These are phyloP conservation scores for Elasticomyces elasticus DNA, from an alignment of 495 filamentous ascomycete species.

Conservation along the genomic window DNA sequence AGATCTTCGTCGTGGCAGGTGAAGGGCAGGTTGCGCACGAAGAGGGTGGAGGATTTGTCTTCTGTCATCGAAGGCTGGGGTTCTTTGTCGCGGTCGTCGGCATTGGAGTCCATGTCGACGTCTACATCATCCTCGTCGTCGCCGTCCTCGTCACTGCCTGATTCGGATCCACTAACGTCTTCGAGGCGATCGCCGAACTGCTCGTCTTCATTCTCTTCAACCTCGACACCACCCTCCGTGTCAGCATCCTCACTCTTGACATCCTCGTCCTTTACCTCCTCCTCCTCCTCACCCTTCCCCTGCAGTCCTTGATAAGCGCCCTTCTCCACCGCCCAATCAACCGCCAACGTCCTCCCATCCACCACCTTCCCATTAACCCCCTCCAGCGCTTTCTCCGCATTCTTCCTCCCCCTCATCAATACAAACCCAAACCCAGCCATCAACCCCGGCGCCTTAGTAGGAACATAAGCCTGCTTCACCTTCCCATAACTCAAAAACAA, in stretches of 20 bases:
- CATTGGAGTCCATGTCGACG: constrained; percentile 31
- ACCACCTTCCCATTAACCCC: constrained; percentile 80
- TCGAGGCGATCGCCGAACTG: constrained; percentile 26
- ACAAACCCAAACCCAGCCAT: constrained; percentile 84
- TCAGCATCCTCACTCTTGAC: constrained; percentile 32
- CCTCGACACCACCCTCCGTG: constrained; percentile 32
- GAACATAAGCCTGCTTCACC: constrained; percentile 70
- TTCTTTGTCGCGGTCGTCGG: constrained; percentile 26
- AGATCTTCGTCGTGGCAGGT: constrained; percentile 68
- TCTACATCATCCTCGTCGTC: constrained; percentile 32
- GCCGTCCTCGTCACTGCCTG: constrained; percentile 21
- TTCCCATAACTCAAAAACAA: constrained; percentile 84
- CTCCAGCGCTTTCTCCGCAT: constrained; percentile 81
- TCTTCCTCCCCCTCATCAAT: constrained; percentile 73
- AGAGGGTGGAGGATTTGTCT: constrained; percentile 64
- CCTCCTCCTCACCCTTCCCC: constrained; percentile 30
- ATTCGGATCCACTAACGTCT: constrained; percentile 29
- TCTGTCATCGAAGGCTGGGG: not conserved
- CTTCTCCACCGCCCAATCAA: constrained; percentile 96
- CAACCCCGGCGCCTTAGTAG: constrained; percentile 61
- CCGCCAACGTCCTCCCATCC: constrained; percentile 75
- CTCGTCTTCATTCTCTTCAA: constrained; percentile 27
- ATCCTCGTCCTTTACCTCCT: constrained; percentile 24
- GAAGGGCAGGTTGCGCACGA: constrained; percentile 92
- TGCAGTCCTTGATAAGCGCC: constrained; percentile 63